Evolutionary conservation across 2,329 filamentous ascomycete genomes (phyloP), one percentile per base, ranked within the genome.

Genomic region (Huntiella moniliformis): DNA sequence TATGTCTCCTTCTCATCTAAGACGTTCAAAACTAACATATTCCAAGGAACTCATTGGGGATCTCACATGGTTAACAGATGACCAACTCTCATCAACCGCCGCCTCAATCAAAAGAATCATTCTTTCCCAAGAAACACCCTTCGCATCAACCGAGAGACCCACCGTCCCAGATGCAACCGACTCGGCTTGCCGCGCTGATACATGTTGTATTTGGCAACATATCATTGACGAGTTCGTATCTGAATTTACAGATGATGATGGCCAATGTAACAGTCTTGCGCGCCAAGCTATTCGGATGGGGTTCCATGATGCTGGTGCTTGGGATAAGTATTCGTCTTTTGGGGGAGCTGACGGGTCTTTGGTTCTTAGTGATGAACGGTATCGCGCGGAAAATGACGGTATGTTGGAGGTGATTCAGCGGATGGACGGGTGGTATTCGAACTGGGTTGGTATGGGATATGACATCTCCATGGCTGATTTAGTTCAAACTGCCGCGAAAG

Each of bases 381-480:
- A 48, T 2, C 55, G 61, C 2, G 32, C 51, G 1, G 66, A 67
- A 40, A 70, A 75, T 56, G 58, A 60, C 17, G 70, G 70, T 4
- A 58, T 75, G 3, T 56, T 63, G 37, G 59, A 58, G 4, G 67
- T 69, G 45, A 63, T 66, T 31, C 49, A 44, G 4, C 54, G 62
- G 34, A 61, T 67, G 33, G 54, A 59, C 13, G 49, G 48, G 6
- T 60, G 69, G 49, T 63, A 64, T 50, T 42, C 55, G 33, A 63
- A 66, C 52, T 68, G 64, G 52, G 38, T 15, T 13, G 22, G 33
- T 17, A 6, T 43, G 3, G 60, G 62, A 38, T 57, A 55, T 48
- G 53, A 55, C n/a, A 62, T 74, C 32, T 61, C 63, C 3, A 67
- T 67, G 52, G 71, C 70, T 31, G 72, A 76, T 53, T 58, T 75